Percentiles rank a stretch among this genome's conserved stretches.
Evolutionary conservation across 1,284 basidiomycete genomes (phyloP).

Genomic region (Lentinus polychrous): DNA sequence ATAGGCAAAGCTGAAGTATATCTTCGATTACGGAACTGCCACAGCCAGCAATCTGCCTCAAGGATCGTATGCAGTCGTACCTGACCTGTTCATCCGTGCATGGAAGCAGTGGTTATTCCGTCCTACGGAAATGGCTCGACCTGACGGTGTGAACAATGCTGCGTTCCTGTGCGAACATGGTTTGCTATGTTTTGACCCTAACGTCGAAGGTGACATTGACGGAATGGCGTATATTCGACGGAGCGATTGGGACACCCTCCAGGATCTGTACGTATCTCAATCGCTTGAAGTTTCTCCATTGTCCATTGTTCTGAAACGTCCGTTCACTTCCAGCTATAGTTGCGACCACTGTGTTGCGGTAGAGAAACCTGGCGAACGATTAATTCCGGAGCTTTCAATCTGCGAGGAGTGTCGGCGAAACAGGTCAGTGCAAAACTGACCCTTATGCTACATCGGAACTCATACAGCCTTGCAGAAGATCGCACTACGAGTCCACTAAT

Average conservation of each 20-base stretch:
- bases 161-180: constrained; percentile 62
- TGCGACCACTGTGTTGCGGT: constrained; percentile 51
- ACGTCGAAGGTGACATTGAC: constrained; percentile 47
- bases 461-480: constrained; percentile 21
- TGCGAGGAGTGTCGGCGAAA: constrained; percentile 56
- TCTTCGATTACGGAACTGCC: constrained; percentile 48
- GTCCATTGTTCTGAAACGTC: background rate
- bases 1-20: constrained; percentile 52
- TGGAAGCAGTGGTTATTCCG: constrained; percentile 66
- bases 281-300: constrained; percentile 7
- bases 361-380: constrained; percentile 34
- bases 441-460: constrained; percentile 2
- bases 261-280: constrained; percentile 40
- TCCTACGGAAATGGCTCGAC: constrained; percentile 50
- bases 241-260: constrained; percentile 57
- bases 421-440: constrained; percentile 36
- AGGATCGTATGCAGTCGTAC: constrained; percentile 49
- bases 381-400: constrained; percentile 41
- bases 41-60: constrained; percentile 39
- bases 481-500: constrained; percentile 28
- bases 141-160: constrained; percentile 54
- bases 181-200: constrained; percentile 60
- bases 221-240: constrained; percentile 48
- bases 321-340: constrained; percentile 40
- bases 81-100: constrained; percentile 50